These are phyloP conservation scores for Hylodesmum podocarpum DNA, from an alignment of 306 rosid genomes.

Conservation along the genomic window DNA sequence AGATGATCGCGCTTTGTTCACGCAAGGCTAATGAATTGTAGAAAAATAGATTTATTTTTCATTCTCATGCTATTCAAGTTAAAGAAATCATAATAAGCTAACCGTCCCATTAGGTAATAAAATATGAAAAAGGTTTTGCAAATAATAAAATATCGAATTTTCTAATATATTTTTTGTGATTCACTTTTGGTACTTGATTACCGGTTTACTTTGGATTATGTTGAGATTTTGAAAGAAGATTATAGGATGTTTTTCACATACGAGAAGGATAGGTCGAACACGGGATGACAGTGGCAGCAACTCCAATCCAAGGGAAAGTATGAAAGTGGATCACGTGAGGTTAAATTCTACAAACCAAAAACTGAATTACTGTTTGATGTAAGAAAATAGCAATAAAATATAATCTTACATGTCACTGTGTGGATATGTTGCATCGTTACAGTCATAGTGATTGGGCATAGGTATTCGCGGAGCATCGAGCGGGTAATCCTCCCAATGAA, in stretches of 20 bases:
- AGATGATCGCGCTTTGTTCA: not conserved
- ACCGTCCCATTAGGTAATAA: conserved; percentile 16
- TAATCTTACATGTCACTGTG: not conserved
- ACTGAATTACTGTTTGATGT: not conserved
- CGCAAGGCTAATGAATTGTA: not conserved
- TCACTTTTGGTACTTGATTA: not conserved
- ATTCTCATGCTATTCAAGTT: not conserved
- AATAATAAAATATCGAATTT: not conserved
- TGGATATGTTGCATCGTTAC: not conserved
- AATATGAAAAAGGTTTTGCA: not conserved
- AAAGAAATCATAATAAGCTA: not conserved
- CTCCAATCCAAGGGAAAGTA: not conserved
- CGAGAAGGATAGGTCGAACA: not conserved
- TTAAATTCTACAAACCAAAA: not conserved
- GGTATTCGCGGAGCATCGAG: no score
- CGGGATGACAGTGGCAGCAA: not conserved
- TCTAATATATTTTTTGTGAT: not conserved
- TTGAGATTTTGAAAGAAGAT: not conserved
- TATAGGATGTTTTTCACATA: not conserved
- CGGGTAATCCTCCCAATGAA: no score
- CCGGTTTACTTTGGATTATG: not conserved
- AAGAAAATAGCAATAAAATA: not conserved
- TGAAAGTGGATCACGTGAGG: conserved; percentile 12
- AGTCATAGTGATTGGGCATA: not conserved
- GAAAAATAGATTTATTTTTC: not conserved